Base-by-base conservation (phyloP, 2,329 filamentous ascomycete genomes). In the Emmonsiellopsis sp. region DNA sequence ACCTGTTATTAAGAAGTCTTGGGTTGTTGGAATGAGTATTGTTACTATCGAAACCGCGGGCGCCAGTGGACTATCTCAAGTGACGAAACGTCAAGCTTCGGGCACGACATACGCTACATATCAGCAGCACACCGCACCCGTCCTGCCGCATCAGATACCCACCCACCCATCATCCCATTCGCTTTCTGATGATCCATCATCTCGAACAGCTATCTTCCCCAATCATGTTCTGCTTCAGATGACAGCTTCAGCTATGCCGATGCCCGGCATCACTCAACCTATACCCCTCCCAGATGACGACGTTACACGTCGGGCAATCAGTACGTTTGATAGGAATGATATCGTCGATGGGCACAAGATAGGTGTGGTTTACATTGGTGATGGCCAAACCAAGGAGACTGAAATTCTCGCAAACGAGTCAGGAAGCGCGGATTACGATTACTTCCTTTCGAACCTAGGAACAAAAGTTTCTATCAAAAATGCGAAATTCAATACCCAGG, bases 311-410 rank as follows among this genome's bases (percentile, higher is more conserved):
- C 83, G 92, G 60, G 86, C 88, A 0, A 84, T 98, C 40, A 80
- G 81, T 39, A 77, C 83, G 10, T 94, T 98, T 67, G 93, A 98
- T 68, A 83, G 85, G 34, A 94, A 83, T 59, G 86, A 92, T 39
- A 91, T 89, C 7, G 85, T 98, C 4, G 93, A 98, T 68, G 90
- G 90, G 6, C 90, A 97, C 76, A 96, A 95, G 70, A 86, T 95
- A 42, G 93, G 93, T 13, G 86, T 98, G 21, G 84, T 98, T 42
- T 98, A 96, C 68, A 86, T 97, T 58, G 90, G 87, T 52, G 85
- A 94, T 62, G 86, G 86, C 6, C 93, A 98, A 70, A 88, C 81
- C 0, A 73, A 84, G 1, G 93, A 97, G 68, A 74, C 77, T 0
- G 88, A 94, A 53, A 95, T 97, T 37, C 78, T 98, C 32, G 81